Base-by-base conservation (phyloP, 208 protist species). In the Acanthamoeba polyphaga region DNA sequence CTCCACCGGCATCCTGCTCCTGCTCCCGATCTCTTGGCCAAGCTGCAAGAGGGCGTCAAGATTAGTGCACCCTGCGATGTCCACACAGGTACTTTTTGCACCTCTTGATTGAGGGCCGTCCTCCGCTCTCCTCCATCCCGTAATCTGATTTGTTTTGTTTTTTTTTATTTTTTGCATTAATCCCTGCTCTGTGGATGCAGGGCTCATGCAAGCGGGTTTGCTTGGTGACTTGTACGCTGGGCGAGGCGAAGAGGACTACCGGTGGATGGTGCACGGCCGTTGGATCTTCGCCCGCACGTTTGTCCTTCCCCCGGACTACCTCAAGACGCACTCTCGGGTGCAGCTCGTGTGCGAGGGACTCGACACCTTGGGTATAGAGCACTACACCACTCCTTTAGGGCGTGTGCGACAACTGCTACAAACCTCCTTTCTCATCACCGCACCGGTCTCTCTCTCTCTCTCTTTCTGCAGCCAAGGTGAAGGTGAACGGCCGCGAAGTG, bases 261-360 rank as follows among this genome's bases (percentile, higher is more conserved):
- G 84, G 0, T 90, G 84, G 84, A 90, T 90, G 55, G 84, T 68
- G 84, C 84, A 70, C 10, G 49, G 55, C 7, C n/a, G 43, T 3
- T 90, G 84, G 84, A 51, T 68, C n/a, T 90, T 90, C 84, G 43
- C 84, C 13, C 84, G 84, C 55, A 68, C 84, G 0, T 60, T 90
- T 27, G 19, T 46, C 27, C 27, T 90, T 13, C 29, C 84, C 7
- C 29, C n/a, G 1, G 84, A 90, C 53, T 68, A 49, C 43, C 58
- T 90, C 55, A 60, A 70, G 84, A 53, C 32, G 1, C 55, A 68
- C 24, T 29, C 49, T 7, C 24, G 84, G 13, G 53, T 90, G 53
- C 55, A 90, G 84, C 84, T 90, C 19, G 53, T 90, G 9, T 90
- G 84, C 24, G 55, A 60, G 29, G 49, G 84, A 3, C 84, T 90